Percentiles rank a stretch among this genome's conserved stretches.
These are phyloP conservation scores for Kwoniella newhampshirensis DNA, from an alignment of 768 basidiomycete species.

Conservation along the genomic window DNA sequence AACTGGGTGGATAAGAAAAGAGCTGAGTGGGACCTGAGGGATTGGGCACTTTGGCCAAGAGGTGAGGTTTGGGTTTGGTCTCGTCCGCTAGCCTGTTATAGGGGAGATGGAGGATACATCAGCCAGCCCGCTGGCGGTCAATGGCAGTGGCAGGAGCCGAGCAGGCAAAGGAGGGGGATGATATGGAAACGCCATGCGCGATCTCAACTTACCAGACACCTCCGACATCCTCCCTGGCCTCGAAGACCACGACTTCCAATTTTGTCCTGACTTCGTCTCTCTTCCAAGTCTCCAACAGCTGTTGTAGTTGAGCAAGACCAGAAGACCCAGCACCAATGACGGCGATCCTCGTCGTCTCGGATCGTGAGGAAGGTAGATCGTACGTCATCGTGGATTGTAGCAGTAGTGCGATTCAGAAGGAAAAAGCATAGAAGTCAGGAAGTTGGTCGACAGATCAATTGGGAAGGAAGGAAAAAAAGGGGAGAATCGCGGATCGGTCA, in stretches of 20 bases:
- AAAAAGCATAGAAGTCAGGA: no score
- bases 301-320: slow-evolving; percentile 33
- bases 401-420: no score
- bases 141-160: no score
- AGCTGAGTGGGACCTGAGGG: slow-evolving; percentile 1
- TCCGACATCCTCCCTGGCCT: slow-evolving; percentile 38
- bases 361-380: slow-evolving; percentile 1
- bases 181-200: no score
- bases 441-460: no score
- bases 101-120: slow-evolving; percentile 2
- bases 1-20: slow-evolving; percentile 29
- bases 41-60: no score
- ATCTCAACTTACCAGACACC: slow-evolving; percentile 49
- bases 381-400: slow-evolving; percentile 2
- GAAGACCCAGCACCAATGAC: slow-evolving; percentile 49
- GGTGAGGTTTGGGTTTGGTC: slow-evolving; percentile 7
- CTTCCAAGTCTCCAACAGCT: slow-evolving; percentile 36
- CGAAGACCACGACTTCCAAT: slow-evolving; percentile 42
- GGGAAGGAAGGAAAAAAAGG: no score
- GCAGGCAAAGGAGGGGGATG: no score
- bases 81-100: slow-evolving; percentile 13
- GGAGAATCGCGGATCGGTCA: no score
- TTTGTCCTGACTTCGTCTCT: slow-evolving; percentile 16
- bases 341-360: slow-evolving; percentile 25
- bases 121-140: slow-evolving; percentile 18